A percentile compares a stretch with the other conserved stretches of the same genome.
Conservation (phyloP, 2,329 filamentous ascomycete genomes). For the Fusarium chuoi region DNA sequence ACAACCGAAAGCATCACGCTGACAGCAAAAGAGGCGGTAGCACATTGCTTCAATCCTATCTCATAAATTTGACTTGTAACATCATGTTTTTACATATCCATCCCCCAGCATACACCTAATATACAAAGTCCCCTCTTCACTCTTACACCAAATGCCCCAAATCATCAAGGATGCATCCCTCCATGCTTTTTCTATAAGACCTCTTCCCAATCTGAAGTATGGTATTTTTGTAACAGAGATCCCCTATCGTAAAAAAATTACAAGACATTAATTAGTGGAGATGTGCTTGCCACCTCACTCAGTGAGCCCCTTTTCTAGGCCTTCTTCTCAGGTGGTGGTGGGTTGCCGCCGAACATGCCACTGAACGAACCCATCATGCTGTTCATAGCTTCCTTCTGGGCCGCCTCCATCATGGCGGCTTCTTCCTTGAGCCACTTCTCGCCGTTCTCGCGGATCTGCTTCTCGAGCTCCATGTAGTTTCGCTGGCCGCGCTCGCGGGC, state of each 20-base stretch:
- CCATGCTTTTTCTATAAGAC: constrained; percentile 36
- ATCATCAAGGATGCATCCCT: constrained; percentile 1
- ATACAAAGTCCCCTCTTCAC: constrained; percentile 29
- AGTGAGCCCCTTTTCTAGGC: constrained; percentile 10
- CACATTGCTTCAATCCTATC: not conserved
- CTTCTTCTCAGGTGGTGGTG: constrained; percentile 40
- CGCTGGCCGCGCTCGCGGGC: constrained; percentile 90
- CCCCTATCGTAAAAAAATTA: constrained; percentile 36
- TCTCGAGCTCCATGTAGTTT: constrained; percentile 89
- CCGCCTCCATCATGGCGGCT: constrained; percentile 86
- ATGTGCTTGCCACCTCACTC: constrained; percentile 35
- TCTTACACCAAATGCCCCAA: constrained; percentile 29
- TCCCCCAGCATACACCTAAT: constrained; percentile 29
- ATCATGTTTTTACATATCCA: constrained; percentile 33
- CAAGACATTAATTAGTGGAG: constrained; percentile 48
- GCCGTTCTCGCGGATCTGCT: constrained; percentile 91
- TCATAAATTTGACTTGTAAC: constrained; percentile 13
- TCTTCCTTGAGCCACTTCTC: constrained; percentile 97
- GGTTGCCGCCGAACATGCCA: constrained; percentile 42
- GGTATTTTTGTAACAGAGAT: constrained; percentile 12
- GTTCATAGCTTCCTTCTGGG: constrained; percentile 89
- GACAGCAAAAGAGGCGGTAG: not conserved
- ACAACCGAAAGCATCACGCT: too few species aligned
- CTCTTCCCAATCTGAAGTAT: constrained; percentile 30
- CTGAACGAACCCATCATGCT: constrained; percentile 84